phyloP scores from a whole-genome alignment of 495 filamentous ascomycete species.

The Daldinia childiae region DNA sequence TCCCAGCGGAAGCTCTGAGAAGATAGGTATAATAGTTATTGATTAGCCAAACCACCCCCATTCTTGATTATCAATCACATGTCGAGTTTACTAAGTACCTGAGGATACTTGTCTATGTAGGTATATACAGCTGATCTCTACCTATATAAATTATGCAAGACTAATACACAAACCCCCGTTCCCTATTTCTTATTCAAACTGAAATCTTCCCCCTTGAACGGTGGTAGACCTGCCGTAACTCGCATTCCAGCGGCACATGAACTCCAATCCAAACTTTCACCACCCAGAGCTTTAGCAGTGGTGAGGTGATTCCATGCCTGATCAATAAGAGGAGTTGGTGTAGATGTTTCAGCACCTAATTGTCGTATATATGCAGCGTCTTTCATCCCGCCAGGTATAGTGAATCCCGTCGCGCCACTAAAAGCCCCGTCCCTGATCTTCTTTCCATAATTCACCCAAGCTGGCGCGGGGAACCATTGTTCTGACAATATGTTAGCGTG shows the following conservation, averaged over 20 bases:
- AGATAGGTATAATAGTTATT: no score
- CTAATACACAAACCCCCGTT: no score
- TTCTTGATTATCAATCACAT: no score
- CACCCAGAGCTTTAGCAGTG: constrained; percentile 12
- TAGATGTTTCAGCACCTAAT: constrained; percentile 18
- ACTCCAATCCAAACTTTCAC: constrained; percentile 18
- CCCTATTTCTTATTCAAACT: not conserved
- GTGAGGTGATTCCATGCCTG: constrained; percentile 20
- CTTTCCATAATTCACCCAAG: not conserved
- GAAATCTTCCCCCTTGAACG: constrained; percentile 18
- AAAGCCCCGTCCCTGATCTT: not conserved
- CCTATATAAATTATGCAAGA: not conserved
- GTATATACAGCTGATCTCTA: no score
- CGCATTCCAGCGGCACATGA: constrained; percentile 22
- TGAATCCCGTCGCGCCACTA: not conserved
- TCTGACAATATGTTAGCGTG: not conserved
- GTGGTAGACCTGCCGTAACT: constrained; percentile 17
- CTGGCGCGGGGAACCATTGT: not conserved
- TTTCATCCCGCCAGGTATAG: constrained; percentile 16
- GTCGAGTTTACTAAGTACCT: no score
- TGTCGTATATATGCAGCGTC: constrained; percentile 19
- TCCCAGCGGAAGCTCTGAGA: no score
- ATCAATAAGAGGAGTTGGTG: constrained; percentile 19
- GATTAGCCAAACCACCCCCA: no score
- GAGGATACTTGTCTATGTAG: no score